Conservation (phyloP, 768 basidiomycete species). For the Kondoa subrosea region DNA sequence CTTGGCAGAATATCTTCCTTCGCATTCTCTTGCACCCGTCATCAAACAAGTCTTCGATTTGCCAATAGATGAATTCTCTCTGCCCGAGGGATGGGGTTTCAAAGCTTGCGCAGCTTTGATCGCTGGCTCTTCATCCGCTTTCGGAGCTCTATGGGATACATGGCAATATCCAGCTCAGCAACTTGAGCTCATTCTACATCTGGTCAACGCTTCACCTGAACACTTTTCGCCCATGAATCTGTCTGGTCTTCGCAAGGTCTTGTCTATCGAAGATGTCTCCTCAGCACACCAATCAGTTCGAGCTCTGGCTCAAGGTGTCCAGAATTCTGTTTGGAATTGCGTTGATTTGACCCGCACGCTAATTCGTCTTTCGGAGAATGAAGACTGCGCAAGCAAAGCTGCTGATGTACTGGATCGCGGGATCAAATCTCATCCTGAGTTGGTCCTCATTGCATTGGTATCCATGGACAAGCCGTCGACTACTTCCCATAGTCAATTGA, state of each 20-base stretch:
- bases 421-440: constrained; percentile 77
- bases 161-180: constrained; percentile 80
- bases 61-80: constrained; percentile 41
- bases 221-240: constrained; percentile 83
- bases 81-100: not conserved
- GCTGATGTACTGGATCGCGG: constrained; percentile 87
- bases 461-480: constrained; percentile 57
- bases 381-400: constrained; percentile 52
- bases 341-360: constrained; percentile 75
- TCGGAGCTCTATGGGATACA: constrained; percentile 47
- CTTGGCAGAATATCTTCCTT: constrained; percentile 19
- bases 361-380: constrained; percentile 58
- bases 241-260: constrained; percentile 54
- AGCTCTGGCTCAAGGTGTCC: constrained; percentile 71
- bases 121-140: constrained; percentile 27
- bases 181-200: constrained; percentile 66
- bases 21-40: constrained; percentile 33
- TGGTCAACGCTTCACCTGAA: constrained; percentile 73
- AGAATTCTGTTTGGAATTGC: constrained; percentile 87
- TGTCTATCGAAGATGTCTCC: constrained; percentile 74
- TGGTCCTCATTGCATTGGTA: constrained; percentile 81
- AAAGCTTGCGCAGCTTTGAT: constrained; percentile 30
- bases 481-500: constrained; percentile 69
- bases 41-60: constrained; percentile 76
- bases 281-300: constrained; percentile 80